Conservation (phyloP, 768 basidiomycete species). For the Brasilioporus rufonigricans region DNA sequence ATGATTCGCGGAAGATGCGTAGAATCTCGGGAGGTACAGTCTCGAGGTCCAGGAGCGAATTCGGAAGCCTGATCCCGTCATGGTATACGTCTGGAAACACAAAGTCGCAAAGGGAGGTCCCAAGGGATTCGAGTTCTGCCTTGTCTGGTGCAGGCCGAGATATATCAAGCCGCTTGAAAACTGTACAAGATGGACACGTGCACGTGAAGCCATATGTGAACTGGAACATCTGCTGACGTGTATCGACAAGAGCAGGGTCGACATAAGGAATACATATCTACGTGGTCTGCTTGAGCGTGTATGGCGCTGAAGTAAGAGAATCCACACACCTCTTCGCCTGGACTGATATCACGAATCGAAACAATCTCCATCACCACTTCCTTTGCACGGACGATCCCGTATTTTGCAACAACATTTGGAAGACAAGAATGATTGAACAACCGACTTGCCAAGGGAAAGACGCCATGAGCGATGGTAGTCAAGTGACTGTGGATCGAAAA, state of each 20-base stretch:
- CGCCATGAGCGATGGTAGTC: constrained; percentile 65
- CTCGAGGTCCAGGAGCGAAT: constrained; percentile 20
- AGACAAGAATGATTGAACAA: constrained; percentile 80
- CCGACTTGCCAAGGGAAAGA: constrained; percentile 77
- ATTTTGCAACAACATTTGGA: constrained; percentile 70
- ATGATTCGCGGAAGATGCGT: constrained; percentile 53
- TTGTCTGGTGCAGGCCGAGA: constrained; percentile 40
- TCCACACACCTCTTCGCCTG: constrained; percentile 62
- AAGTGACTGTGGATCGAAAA: constrained; percentile 76
- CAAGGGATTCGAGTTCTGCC: constrained; percentile 12
- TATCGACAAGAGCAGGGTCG: constrained; percentile 69
- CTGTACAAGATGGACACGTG: constrained; percentile 54
- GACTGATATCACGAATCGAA: constrained; percentile 53
- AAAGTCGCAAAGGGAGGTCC: constrained; percentile 38
- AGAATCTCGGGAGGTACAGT: constrained; percentile 40
- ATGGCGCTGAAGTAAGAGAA: neutral
- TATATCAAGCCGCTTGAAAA: constrained; percentile 37
- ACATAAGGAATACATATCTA: constrained; percentile 76
- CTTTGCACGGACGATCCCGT: constrained; percentile 39
- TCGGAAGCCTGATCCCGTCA: constrained; percentile 20
- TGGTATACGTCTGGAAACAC: constrained; percentile 32
- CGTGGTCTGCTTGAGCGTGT: neutral
- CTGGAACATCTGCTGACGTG: constrained; percentile 56
- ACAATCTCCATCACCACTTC: constrained; percentile 61
- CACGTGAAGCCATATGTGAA: constrained; percentile 70